phyloP scores from a whole-genome alignment of 2,329 filamentous ascomycete species.

The Neofusicoccum sp. region DNA sequence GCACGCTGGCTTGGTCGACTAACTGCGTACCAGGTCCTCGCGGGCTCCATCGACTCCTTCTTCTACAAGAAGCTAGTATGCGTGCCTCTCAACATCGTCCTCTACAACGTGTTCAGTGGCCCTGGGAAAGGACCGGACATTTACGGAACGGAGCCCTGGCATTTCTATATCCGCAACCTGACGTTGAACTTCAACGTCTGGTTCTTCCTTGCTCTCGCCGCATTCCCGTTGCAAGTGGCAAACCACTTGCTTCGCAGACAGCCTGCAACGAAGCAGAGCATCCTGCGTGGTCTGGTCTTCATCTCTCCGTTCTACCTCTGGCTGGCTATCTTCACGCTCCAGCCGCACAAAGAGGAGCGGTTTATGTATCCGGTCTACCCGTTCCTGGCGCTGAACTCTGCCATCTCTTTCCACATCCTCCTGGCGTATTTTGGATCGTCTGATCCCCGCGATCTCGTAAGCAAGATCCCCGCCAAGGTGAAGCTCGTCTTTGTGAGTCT shows the following conservation, averaged over 20 bases:
- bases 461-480: conserved; percentile 71
- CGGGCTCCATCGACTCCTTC: conserved; percentile 72
- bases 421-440: conserved; percentile 71
- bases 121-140: conserved; percentile 79
- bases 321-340: conserved; percentile 84
- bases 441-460: conserved; percentile 64
- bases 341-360: conserved; percentile 95
- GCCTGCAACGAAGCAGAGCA: conserved; percentile 63
- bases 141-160: conserved; percentile 95
- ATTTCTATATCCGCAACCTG: conserved; percentile 91
- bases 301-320: conserved; percentile 89
- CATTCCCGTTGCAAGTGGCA: conserved; percentile 71
- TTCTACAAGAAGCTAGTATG: conserved; percentile 79
- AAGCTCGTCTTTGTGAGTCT: conserved; percentile 64
- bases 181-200: conserved; percentile 93
- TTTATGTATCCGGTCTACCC: conserved; percentile 99
- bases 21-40: conserved; percentile 54
- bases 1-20: neutral
- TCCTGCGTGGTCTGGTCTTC: conserved; percentile 74
- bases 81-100: conserved; percentile 88
- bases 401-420: conserved; percentile 77
- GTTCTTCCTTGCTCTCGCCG: conserved; percentile 75
- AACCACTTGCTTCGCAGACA: conserved; percentile 67
- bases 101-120: conserved; percentile 89
- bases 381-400: conserved; percentile 83